Evolutionary conservation across 2,329 filamentous ascomycete species (phyloP).

Genomic region (Colletotrichum camelliae): DNA sequence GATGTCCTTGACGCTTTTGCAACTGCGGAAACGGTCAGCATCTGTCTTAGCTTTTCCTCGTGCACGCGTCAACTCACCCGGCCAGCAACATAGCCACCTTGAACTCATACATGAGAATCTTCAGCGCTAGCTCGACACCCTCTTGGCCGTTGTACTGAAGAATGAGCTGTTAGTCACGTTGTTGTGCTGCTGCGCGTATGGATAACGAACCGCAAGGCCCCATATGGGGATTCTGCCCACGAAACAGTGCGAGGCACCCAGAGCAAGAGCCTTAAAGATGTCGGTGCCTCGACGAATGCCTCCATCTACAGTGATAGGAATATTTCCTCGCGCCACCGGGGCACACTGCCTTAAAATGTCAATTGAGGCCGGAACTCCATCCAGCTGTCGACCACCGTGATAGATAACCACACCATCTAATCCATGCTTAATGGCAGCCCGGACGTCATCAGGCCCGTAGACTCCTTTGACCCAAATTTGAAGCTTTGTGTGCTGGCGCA

Average conservation of each 20-base stretch:
- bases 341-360: constrained; percentile 55
- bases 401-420: constrained; percentile 73
- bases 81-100: constrained; percentile 30
- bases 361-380: constrained; percentile 39
- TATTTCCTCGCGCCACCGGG: constrained; percentile 13
- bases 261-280: constrained; percentile 58
- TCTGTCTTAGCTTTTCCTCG: background rate
- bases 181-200: background rate
- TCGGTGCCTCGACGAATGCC: constrained; percentile 59
- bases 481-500: constrained; percentile 50
- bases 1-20: constrained; percentile 16
- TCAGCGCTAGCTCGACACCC: constrained; percentile 46
- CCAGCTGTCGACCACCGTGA: constrained; percentile 66
- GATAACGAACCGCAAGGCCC: constrained; percentile 1
- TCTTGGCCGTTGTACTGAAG: constrained; percentile 29
- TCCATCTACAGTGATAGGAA: constrained; percentile 62
- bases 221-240: constrained; percentile 7
- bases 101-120: constrained; percentile 42
- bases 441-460: constrained; percentile 43
- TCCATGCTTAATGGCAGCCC: constrained; percentile 46
- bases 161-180: background rate
- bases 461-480: constrained; percentile 44
- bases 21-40: constrained; percentile 19
- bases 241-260: constrained; percentile 44
- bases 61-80: background rate